phyloP scores from a whole-genome alignment of 2,329 filamentous ascomycete genomes.

The Mariannaea elegans region DNA sequence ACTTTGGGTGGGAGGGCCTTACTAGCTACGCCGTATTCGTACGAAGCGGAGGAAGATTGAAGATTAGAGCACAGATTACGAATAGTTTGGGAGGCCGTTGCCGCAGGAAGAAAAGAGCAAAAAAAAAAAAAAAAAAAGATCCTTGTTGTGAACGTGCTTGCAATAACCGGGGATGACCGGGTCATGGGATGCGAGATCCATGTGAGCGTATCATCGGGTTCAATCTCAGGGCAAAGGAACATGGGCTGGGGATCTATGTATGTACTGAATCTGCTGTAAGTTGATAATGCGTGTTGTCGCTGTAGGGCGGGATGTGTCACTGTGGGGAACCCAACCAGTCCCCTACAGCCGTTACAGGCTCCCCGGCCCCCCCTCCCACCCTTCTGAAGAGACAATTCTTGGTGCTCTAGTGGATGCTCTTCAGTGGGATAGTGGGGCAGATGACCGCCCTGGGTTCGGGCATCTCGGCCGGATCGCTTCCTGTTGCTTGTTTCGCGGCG shows the following conservation, averaged over 20 bases:
- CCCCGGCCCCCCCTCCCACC: too few species aligned
- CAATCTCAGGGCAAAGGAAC: slow-evolving; percentile 5
- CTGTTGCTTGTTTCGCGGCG: slow-evolving; percentile 30
- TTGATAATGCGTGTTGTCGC: background rate
- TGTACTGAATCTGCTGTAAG: background rate
- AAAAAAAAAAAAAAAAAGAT: background rate
- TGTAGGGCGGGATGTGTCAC: background rate
- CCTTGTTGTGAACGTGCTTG: background rate
- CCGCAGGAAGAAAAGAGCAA: background rate
- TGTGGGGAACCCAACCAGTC: background rate
- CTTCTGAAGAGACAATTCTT: background rate
- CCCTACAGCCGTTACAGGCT: background rate
- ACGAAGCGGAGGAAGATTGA: background rate
- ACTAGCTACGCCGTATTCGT: slow-evolving; percentile 1
- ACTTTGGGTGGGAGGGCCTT: too few species aligned
- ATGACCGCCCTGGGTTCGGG: slow-evolving; percentile 20
- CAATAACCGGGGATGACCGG: slow-evolving; percentile 5
- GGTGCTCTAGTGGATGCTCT: background rate
- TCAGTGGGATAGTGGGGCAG: background rate
- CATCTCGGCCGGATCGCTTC: slow-evolving; percentile 16
- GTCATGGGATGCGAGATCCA: slow-evolving; percentile 5
- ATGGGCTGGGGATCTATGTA: background rate
- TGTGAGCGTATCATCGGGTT: slow-evolving; percentile 1
- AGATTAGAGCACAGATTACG: background rate
- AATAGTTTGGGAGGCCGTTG: background rate